Evolutionary conservation across 352 stramenopile genomes (phyloP).

Genomic region (Pythium periplocum): DNA sequence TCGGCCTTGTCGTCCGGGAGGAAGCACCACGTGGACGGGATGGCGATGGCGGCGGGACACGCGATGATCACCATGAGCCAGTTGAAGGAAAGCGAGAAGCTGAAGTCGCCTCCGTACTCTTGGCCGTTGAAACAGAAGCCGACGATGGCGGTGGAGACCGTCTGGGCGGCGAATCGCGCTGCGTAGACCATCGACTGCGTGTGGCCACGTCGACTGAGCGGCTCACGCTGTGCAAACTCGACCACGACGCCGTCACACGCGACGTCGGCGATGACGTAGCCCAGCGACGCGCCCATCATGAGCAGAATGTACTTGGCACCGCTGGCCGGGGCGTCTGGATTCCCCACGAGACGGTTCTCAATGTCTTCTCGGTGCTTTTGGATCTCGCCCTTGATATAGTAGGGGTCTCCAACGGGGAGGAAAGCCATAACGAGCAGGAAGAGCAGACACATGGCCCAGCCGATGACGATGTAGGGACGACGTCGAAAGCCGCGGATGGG

Average conservation of each 20-base stretch:
- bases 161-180: constrained; percentile 13
- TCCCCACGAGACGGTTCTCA: constrained; percentile 2
- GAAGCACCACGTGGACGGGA: constrained; percentile 17
- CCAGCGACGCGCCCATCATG: constrained; percentile 41
- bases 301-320: constrained; percentile 27
- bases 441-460: constrained; percentile 17
- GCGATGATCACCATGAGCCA: constrained; percentile 15
- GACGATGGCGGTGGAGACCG: constrained; percentile 10
- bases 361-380: constrained; percentile 9
- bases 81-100: constrained; percentile 22
- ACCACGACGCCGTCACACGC: constrained; percentile 38
- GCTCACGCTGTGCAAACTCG: constrained; percentile 26
- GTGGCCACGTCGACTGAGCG: constrained; percentile 11
- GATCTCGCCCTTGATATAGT: constrained; percentile 14
- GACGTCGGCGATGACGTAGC: constrained; percentile 52
- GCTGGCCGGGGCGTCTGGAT: constrained; percentile 8
- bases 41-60: constrained; percentile 4
- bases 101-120: constrained; percentile 17
- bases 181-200: constrained; percentile 36
- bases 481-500: constrained; percentile 26
- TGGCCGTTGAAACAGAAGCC: constrained; percentile 23
- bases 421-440: constrained; percentile 18
- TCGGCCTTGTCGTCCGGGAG: constrained; percentile 11
- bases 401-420: constrained; percentile 15
- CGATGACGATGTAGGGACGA: constrained; percentile 26